A percentile compares a stretch with the other conserved stretches of the same genome.
phyloP scores from a whole-genome alignment of 2,329 filamentous ascomycete genomes.

The Colletotrichum truncatum region DNA sequence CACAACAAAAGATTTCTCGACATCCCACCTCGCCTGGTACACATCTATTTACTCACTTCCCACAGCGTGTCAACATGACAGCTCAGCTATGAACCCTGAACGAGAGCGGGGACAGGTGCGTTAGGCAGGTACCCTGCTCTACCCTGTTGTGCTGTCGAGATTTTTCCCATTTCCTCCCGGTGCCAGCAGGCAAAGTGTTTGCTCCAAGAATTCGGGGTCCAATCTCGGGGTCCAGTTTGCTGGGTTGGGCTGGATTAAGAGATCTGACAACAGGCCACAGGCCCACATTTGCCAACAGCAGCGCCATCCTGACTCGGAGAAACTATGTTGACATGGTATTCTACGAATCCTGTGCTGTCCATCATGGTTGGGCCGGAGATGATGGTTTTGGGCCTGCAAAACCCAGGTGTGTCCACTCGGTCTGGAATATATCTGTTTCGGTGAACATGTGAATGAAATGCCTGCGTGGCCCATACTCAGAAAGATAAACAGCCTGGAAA shows the following conservation, averaged over 20 bases:
- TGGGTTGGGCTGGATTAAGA: slow-evolving; percentile 7
- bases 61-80: not conserved
- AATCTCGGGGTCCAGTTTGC: not conserved
- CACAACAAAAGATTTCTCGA: not conserved
- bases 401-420: too few species aligned
- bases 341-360: not conserved
- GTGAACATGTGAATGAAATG: too few species aligned
- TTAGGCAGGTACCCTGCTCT: slow-evolving; percentile 3
- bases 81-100: slow-evolving; percentile 7
- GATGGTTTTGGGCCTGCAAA: too few species aligned
- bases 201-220: slow-evolving; percentile 13
- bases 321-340: slow-evolving; percentile 3
- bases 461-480: too few species aligned
- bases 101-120: not conserved
- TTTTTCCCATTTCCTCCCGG: not conserved
- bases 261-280: not conserved
- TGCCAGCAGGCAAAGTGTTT: not conserved
- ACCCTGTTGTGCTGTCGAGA: not conserved
- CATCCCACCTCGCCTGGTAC: not conserved
- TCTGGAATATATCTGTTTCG: not conserved
- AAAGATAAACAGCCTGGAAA: too few species aligned
- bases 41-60: not conserved
- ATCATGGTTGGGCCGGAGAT: not conserved
- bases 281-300: slow-evolving; percentile 11
- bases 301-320: slow-evolving; percentile 16